Evolutionary conservation across 2,329 filamentous ascomycete species (phyloP), one percentile per base, ranked within the genome.

Genomic region (Cadophora malorum): DNA sequence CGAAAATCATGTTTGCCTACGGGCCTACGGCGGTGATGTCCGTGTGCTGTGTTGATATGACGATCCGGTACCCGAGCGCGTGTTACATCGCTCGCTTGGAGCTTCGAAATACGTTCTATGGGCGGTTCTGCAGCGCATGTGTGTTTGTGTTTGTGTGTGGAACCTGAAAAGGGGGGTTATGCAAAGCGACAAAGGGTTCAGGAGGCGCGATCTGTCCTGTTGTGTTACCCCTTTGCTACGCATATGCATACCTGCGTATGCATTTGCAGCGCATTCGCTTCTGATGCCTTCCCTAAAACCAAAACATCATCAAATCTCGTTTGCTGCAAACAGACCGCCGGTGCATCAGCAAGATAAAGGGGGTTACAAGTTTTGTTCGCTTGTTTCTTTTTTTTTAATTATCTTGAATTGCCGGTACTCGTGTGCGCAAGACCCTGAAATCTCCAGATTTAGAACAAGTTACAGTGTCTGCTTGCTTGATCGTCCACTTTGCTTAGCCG

Each of bases 391-490:
- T 49, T 8, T 49, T 49, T 49, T 49, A 7, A n/a, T 49, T 49
- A 5, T 21, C 21, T 21, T 19, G 12, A n/a, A 47, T n/a, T 45
- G 41, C 41, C 41, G 45, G 7, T 8, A n/a, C 31, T 56, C 53
- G 19, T 38, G 31, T 56, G 35, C 45, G 19, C 45, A 33, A 9
- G 28, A 55, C 53, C 53, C 53, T 56, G 53, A 56, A 56, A 56
- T 38, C 31, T 56, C 53, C 53, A 38, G 28, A 56, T n/a, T 56
- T 56, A 56, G 53, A 56, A 56, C n/a, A 56, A 33, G 16, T 19
- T 45, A 14, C 35, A 14, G 35, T 38, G 8, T 38, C 41, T n/a
- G 16, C 45, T 6, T 56, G 31, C 28, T 38, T 56, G 31, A 56
- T 56, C 53, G 31, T 19, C 45, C 45, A 49, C 45, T 49, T 49